phyloP scores from a whole-genome alignment of 139 green algal species.

The Astrephomene gubernaculifera region DNA sequence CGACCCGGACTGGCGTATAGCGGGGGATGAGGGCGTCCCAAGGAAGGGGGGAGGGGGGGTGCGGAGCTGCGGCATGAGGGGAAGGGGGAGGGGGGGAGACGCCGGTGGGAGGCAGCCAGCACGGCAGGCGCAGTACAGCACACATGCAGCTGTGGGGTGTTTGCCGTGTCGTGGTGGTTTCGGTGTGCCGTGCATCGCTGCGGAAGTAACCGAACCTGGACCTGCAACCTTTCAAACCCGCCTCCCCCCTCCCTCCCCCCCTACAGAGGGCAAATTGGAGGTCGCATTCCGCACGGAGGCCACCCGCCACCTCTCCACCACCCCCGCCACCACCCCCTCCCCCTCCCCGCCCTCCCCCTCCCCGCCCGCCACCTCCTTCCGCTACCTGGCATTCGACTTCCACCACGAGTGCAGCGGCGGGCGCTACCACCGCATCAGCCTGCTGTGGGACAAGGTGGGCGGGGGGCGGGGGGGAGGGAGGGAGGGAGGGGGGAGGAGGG shows the following conservation, averaged over 20 bases:
- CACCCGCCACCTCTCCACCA: slow-evolving; percentile 4
- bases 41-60: no score
- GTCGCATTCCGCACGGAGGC: slow-evolving; percentile 65
- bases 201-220: no score
- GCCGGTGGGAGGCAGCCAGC: no score
- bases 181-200: no score
- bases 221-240: background rate
- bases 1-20: no score
- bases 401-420: slow-evolving; percentile 88
- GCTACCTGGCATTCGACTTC: slow-evolving; percentile 90
- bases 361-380: slow-evolving; percentile 12
- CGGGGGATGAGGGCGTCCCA: no score
- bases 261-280: slow-evolving; percentile 79
- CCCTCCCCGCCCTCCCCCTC: slow-evolving; percentile 13
- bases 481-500: background rate
- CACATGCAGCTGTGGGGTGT: no score
- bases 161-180: no score
- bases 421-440: slow-evolving; percentile 73
- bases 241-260: background rate
- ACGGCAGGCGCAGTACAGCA: no score
- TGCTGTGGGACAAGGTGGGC: slow-evolving; percentile 75
- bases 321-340: background rate
- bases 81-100: no score
- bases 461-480: background rate
- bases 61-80: no score